Conservation (phyloP, 495 filamentous ascomycete genomes). For the Entonaema liquescens region DNA sequence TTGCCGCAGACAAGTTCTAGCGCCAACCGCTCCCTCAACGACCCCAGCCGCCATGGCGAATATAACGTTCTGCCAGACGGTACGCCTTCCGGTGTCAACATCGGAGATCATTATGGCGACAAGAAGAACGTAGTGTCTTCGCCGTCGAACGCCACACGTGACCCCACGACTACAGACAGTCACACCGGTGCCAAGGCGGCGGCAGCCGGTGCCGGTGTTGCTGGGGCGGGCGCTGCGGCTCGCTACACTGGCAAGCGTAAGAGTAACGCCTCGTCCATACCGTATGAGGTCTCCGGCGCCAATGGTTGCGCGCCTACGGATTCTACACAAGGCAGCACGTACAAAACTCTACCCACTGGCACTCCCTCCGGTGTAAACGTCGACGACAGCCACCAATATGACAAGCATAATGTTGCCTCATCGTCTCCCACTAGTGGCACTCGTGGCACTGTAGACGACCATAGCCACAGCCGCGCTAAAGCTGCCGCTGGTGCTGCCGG, state of each 20-base stretch:
- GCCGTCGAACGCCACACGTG: neutral
- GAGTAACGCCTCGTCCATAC: neutral
- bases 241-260: constrained; percentile 3
- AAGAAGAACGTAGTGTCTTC: neutral
- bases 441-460: neutral
- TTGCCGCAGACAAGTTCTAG: neutral
- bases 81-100: constrained; percentile 39
- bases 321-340: constrained; percentile 5
- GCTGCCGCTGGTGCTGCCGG: constrained; percentile 19
- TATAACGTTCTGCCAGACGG: constrained; percentile 37
- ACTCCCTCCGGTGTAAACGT: constrained; percentile 43
- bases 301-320: neutral
- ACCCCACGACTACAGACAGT: neutral
- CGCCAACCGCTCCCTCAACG: neutral
- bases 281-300: neutral
- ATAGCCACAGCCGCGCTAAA: constrained; percentile 14
- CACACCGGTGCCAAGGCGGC: constrained; percentile 19
- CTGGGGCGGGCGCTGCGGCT: constrained; percentile 10
- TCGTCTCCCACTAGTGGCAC: constrained; percentile 1
- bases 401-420: neutral
- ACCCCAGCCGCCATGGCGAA: constrained; percentile 22
- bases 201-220: constrained; percentile 14
- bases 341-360: constrained; percentile 38
- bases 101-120: neutral
- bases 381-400: neutral